A percentile compares a stretch with the other conserved stretches of the same genome.
Conservation (phyloP, 495 filamentous ascomycete genomes). For the Staphylotrichum tortipilum region DNA sequence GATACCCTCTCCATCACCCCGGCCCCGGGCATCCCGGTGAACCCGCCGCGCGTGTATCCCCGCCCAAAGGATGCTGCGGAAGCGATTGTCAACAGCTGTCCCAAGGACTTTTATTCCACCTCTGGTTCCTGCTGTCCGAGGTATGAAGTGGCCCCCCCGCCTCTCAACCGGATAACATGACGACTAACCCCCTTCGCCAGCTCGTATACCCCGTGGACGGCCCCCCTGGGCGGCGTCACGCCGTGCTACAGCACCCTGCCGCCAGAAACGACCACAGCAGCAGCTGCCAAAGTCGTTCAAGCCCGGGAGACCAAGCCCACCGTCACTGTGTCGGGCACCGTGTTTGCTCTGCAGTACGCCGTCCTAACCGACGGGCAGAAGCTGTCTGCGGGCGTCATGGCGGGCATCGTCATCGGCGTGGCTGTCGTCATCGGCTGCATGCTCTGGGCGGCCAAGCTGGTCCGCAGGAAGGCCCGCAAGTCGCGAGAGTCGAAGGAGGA, state of each 20-base stretch:
- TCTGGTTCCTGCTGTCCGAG: slow-evolving; percentile 19
- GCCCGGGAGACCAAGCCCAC: slow-evolving; percentile 3
- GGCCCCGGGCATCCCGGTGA: background rate
- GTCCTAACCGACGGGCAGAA: background rate
- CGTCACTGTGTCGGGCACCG: background rate
- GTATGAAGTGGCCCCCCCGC: background rate
- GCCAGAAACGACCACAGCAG: background rate
- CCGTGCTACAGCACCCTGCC: slow-evolving; percentile 14
- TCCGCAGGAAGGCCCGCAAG: no score
- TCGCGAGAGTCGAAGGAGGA: no score
- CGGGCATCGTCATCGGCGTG: slow-evolving; percentile 10
- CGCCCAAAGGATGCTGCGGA: slow-evolving; percentile 3
- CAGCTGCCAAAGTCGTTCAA: background rate
- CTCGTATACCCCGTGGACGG: slow-evolving; percentile 16
- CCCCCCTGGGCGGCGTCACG: slow-evolving; percentile 13
- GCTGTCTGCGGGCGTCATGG: slow-evolving; percentile 11
- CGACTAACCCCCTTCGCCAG: slow-evolving; percentile 1
- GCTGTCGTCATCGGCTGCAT: background rate
- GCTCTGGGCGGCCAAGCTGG: background rate
- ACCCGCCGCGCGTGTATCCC: background rate
- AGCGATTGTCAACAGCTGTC: slow-evolving; percentile 7
- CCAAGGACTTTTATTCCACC: slow-evolving; percentile 14
- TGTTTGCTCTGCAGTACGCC: slow-evolving; percentile 1
- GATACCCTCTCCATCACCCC: no score
- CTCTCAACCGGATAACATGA: background rate